Evolutionary conservation across 306 rosid genomes (phyloP).

Genomic region (Pyrus betulifolia): DNA sequence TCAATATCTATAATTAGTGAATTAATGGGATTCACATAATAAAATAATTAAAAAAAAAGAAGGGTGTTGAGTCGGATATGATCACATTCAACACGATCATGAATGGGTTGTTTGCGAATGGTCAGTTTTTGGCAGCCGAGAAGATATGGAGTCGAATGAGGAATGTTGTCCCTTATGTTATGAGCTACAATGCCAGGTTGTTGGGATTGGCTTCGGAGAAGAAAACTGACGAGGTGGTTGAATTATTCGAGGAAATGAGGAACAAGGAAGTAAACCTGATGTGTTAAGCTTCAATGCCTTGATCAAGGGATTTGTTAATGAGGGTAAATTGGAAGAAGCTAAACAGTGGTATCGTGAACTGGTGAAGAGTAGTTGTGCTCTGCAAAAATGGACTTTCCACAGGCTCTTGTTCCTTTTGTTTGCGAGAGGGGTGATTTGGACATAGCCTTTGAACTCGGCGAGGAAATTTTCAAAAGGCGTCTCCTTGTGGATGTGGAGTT

Average conservation of each 20-base stretch:
- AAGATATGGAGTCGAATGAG: constrained; percentile 53
- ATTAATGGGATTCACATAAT: too few species aligned
- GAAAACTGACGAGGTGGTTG: constrained; percentile 41
- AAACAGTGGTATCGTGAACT: constrained; percentile 51
- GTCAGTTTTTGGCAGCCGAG: constrained; percentile 51
- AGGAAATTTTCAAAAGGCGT: constrained; percentile 34
- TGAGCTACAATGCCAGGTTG: constrained; percentile 52
- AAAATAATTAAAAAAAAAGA: background rate
- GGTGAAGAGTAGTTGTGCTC: constrained; percentile 29
- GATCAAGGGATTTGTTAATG: constrained; percentile 52
- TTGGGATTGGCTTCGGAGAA: constrained; percentile 53
- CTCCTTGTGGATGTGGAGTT: constrained; percentile 29
- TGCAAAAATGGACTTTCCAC: constrained; percentile 33
- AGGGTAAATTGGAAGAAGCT: constrained; percentile 48
- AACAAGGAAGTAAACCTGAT: constrained; percentile 41
- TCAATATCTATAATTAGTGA: too few species aligned
- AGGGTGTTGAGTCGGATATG: constrained; percentile 42
- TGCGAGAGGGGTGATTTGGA: constrained; percentile 63
- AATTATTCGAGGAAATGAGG: constrained; percentile 43
- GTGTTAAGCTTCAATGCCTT: constrained; percentile 51
- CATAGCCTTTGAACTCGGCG: constrained; percentile 34
- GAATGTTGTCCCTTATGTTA: constrained; percentile 34
- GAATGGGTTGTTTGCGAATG: constrained; percentile 32
- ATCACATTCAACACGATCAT: constrained; percentile 61
- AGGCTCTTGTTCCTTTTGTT: constrained; percentile 47